Base-by-base conservation (phyloP, 768 basidiomycete species). In the Polyporus arcularius region DNA sequence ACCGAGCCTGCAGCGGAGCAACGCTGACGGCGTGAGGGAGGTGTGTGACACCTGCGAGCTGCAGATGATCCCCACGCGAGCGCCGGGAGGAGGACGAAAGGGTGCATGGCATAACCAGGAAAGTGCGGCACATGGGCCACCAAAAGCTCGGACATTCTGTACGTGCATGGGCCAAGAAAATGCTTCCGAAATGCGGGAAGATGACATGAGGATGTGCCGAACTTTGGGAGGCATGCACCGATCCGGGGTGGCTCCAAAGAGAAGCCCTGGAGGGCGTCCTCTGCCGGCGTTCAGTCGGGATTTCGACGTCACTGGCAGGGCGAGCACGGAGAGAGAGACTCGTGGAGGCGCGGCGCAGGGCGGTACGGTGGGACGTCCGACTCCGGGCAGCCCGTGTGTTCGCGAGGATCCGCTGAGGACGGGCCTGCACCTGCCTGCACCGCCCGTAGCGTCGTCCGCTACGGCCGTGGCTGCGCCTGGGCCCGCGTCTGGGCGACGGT, bases 401-500 rank as follows among this genome's bases (percentile, higher is more conserved):
- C 41, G 30, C 38, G 46, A 48, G 55, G 55, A n/a, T 61, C 60
- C 60, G 60, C 55, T 61, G 55, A 57, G 55, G 26, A 31, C 60
- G 60, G 60, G 59, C 59, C 53, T 55, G 53, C 53, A 55, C 54
- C 21, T 55, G 59, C 59, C 53, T 55, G 53, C 53, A 55, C 54
- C 21, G 55, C 49, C 54, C n/a, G 32, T 12, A 6, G 46, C 46
- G 21, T 52, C 16, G 9, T 28, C 16, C 21, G 53, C 53, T 18
- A 26, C 40, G 21, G 53, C 40, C 18, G 41, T 35, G 43, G 15
- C 21, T 11, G 54, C n/a, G 38, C 14, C 40, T n/a, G 38, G 28
- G 40, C 16, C 57, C 4, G 35, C 43, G 38, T 40, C 30, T 47
- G 15, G 42, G 18, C 14, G 47, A 45, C 31, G 4, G 32, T 18